These are phyloP conservation scores for Scheffersomyces stipitis DNA, from an alignment of 805 yeast genomes.

Conservation along the genomic window DNA sequence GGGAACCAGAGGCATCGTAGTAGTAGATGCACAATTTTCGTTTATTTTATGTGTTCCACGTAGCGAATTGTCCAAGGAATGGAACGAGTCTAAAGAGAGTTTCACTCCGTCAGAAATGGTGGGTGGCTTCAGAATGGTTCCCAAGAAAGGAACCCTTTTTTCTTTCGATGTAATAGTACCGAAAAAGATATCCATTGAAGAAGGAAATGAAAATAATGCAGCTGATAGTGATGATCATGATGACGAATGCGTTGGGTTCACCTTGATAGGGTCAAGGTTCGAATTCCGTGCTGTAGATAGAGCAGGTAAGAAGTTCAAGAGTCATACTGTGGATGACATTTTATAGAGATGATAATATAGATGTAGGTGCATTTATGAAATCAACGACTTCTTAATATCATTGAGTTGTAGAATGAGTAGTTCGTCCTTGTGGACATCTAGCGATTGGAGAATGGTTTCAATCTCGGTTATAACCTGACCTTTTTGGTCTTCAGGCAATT, in stretches of 20 bases:
- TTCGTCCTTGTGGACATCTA: slow-evolving; percentile 18
- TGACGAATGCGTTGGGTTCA: slow-evolving; percentile 48
- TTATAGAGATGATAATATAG: slow-evolving; percentile 3
- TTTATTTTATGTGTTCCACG: slow-evolving; percentile 61
- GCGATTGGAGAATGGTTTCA: slow-evolving; percentile 9
- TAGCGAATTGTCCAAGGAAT: slow-evolving; percentile 27
- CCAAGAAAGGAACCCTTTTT: slow-evolving; percentile 69
- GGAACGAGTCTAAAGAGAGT: slow-evolving; percentile 27
- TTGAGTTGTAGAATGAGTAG: slow-evolving; percentile 22
- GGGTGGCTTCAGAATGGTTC: slow-evolving; percentile 67
- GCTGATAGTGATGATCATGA: slow-evolving; percentile 25
- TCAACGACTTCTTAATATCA: slow-evolving; percentile 11
- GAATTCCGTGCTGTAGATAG: slow-evolving; percentile 76
- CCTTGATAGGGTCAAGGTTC: slow-evolving; percentile 77
- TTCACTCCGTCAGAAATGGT: slow-evolving; percentile 31
- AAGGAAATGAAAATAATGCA: not conserved
- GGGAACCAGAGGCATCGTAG: slow-evolving; percentile 71
- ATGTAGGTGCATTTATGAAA: no score
- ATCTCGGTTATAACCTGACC: slow-evolving; percentile 8
- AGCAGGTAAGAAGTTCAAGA: slow-evolving; percentile 81
- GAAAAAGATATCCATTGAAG: not conserved
- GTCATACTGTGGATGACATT: slow-evolving; percentile 66
- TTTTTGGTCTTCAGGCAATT: slow-evolving; percentile 7
- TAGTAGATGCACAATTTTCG: slow-evolving; percentile 79
- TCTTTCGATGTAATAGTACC: slow-evolving; percentile 40